Conservation (phyloP, 768 basidiomycete genomes). For the Suillus weaverae region DNA sequence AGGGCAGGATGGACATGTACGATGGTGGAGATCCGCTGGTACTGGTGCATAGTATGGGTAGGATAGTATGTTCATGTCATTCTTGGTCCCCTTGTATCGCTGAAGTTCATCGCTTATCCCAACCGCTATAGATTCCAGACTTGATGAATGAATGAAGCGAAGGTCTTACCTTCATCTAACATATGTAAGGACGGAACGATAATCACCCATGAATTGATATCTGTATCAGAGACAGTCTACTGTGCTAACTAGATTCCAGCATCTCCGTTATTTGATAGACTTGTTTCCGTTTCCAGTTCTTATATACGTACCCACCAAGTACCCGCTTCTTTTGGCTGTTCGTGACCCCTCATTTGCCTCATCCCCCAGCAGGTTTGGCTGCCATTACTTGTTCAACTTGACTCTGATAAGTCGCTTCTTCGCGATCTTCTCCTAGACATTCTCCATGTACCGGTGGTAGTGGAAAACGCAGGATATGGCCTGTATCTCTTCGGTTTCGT, state of each 20-base stretch:
- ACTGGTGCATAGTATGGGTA: slow-evolving; percentile 25
- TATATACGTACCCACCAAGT: not conserved
- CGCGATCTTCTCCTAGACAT: not conserved
- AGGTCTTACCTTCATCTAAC: not conserved
- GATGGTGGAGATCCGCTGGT: slow-evolving; percentile 80
- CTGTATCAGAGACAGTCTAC: not conserved
- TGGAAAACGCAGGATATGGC: too few species aligned
- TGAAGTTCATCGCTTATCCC: not conserved
- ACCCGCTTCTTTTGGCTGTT: not conserved
- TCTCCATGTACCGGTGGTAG: not conserved
- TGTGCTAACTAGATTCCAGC: not conserved
- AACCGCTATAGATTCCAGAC: slow-evolving; percentile 4
- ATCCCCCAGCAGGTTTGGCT: not conserved
- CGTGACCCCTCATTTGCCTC: not conserved
- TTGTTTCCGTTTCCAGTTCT: not conserved
- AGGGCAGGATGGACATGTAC: slow-evolving; percentile 71
- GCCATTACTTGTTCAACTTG: not conserved
- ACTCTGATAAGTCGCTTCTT: not conserved
- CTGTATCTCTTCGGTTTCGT: not conserved
- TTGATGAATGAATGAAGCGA: slow-evolving; percentile 2
- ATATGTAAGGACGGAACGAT: not conserved
- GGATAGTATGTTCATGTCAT: not conserved
- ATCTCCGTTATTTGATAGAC: not conserved
- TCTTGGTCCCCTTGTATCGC: not conserved
- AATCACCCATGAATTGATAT: not conserved